Base-by-base conservation (phyloP, 495 filamentous ascomycete genomes). In the Eremomyces bilateralis region DNA sequence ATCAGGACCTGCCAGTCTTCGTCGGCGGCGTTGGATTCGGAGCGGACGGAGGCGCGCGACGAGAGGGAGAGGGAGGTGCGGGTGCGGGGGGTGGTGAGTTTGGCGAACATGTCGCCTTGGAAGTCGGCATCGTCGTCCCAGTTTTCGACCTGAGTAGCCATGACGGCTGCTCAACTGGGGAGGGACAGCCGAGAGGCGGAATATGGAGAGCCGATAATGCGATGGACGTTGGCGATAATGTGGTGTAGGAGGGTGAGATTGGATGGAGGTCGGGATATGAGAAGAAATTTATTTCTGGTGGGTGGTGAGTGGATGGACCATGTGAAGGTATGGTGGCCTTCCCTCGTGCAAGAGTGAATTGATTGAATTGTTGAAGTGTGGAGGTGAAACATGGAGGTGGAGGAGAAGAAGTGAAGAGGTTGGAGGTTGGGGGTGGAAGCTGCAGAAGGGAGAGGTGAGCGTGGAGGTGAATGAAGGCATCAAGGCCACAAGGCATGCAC, bases 121-220 rank as follows among this genome's bases (percentile, higher is more conserved):
- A 88, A 53, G 44, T 91, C 67, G 43, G 71, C 73, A 48, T 84
- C 80, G 44, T 90, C 76, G 54, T 85, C 82, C 83, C 84, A 92
- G 50, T 70, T 80, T 51, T 94, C 84, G 22, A 52, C 45, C 21
- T 34, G 33, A 37, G 51, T 44, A 15, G 27, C 31, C 31, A 41
- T 37, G 10, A 8, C 18, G 10, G 10, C 16, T 17, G 6, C 30
- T 18, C 8, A 6, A 6, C 8, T 32, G 30, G 30, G 10, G 30
- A 11, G 30, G 10, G 10, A 16, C 30, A 32, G 30, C 30, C 16
- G 30, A 8, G 30, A 10, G 10, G 30, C 8, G 6, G 13, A n/a
- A n/a, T n/a, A 8, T 28, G 24, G 13, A 13, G 8, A 28, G 24
- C 13, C 8, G 13, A 28, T 13, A 28, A 28, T 8, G 24, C 13